Conservation (phyloP, 1,284 basidiomycete genomes). For the Fomitopsis palustris region DNA sequence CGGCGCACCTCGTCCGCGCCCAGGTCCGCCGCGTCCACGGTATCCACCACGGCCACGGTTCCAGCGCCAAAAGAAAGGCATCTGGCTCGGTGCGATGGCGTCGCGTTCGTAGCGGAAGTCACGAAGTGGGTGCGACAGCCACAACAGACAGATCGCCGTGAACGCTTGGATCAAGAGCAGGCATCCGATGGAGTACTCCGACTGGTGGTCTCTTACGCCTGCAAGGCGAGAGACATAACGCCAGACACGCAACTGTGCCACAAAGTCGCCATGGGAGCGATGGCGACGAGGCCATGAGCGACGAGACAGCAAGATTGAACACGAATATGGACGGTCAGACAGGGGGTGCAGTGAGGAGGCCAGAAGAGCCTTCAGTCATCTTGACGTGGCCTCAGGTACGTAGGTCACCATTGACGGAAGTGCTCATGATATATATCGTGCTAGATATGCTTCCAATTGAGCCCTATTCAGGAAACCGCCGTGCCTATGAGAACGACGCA, state of each 20-base stretch:
- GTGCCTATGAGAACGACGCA: background rate
- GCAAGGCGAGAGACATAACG: background rate
- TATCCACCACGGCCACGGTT: conserved; percentile 23
- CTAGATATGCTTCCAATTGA: background rate
- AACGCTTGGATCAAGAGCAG: background rate
- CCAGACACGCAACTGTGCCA: background rate
- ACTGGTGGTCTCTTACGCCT: background rate
- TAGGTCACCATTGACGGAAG: background rate
- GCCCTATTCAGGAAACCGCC: background rate
- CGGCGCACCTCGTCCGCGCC: conserved; percentile 29
- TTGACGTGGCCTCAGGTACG: background rate
- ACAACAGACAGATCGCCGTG: conserved; percentile 1
- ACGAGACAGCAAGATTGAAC: background rate
- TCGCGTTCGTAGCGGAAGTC: conserved; percentile 8
- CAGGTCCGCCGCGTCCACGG: conserved; percentile 30
- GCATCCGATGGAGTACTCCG: conserved; percentile 5
- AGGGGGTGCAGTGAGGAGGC: background rate
- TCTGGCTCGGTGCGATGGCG: background rate
- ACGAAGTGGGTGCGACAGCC: conserved; percentile 4
- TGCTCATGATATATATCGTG: background rate
- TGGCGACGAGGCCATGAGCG: background rate
- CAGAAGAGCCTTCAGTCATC: background rate
- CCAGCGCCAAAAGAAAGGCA: background rate
- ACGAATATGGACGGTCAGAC: background rate
- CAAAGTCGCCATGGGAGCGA: background rate